Base-by-base conservation (phyloP, 202 grass and related monocot genomes). In the Hordeum pubiflorum region DNA sequence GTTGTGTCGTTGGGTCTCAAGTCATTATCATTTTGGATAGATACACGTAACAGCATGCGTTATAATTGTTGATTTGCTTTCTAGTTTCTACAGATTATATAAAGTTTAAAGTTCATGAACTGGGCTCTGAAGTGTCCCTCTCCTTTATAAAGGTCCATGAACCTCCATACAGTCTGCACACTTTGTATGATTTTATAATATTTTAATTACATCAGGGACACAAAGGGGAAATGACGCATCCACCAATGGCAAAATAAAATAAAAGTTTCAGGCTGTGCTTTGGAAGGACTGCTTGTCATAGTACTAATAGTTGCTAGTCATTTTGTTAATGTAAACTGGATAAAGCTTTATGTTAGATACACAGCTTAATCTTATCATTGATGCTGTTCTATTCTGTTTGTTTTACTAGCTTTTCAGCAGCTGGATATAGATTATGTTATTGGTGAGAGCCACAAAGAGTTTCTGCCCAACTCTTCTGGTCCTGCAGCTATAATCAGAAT, bases 341-440 rank as follows among this genome's bases (percentile, higher is more conserved):
- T 46, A 27, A 37, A 46, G 3, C 10, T 29, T n/a, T 81, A 31
- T 81, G 74, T 64, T 82, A 17, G 31, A 52, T 26, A 40, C 61
- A 34, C 78, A 5, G 23, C 59, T 54, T 83, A 5, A 57, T 72
- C 70, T 83, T 74, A 70, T 56, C 26, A 23, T 75, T 72, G 1
- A 61, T 44, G 64, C 57, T 85, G 43, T 76, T 54, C 37, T 26
- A 55, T 37, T 89, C 78, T 89, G 57, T 84, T 89, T 74, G 37
- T 81, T 80, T 86, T 59, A 59, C 73, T 86, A 99, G 92, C 90
- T 74, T 99, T 99, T 89, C 92, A 99, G 87, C 96, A 99, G 83
- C 81, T 99, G 48, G 92, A 99, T 63, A 99, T 95, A 79, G 92
- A 99, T 88, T 99, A 95, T 61, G 62, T 99, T 62, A 95, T 99